Base-by-base conservation (phyloP, 2,329 filamentous ascomycete species). In the Coleophoma cylindrospora region DNA sequence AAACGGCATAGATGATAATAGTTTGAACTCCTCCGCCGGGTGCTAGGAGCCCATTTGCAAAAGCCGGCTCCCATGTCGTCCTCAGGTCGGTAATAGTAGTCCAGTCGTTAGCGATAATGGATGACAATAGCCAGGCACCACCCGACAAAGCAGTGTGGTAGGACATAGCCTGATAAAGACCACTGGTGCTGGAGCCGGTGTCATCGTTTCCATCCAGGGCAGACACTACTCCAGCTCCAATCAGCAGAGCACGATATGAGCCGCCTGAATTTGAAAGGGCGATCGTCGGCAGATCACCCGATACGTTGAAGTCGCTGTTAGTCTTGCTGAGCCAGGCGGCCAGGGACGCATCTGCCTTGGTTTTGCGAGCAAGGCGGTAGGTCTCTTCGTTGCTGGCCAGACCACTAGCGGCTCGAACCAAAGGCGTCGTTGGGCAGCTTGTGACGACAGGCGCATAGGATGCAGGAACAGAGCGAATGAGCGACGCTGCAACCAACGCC, bases 181-280 rank as follows among this genome's bases (percentile, higher is more conserved):
- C 54, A 40, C 45, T 54, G n/a, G 52, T 57, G 22, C 46, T 48
- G 21, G 36, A 43, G 34, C 47, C 54, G n/a, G 40, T 41, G 7
- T 17, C 40, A 17, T 59, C 60, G 12, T 57, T 52, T 11, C 43
- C 49, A 48, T 64, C 61, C 19, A 66, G 45, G 4, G 57, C 61
- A 43, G 60, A 55, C 37, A 64, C 50, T 37, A 62, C 56, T 33
- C 64, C 64, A n/a, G 64, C 64, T 10, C 61, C 64, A 14, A 50
- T 56, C 14, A 66, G 53, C 15, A 64, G 53, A 3, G 63, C 57
- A 11, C 64, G 54, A 40, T 59, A 64, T 5, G 62, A 61, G 40
- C 64, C 64, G 33, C 64, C 63, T 8, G 61, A 65, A 46, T 56
- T 55, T 9, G 59, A 53, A 27, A 64, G 44, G 17, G 55, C 62